Evolutionary conservation across 306 rosid genomes (phyloP), one percentile per base, ranked within the genome.

Genomic region (Gillenia trifoliata): DNA sequence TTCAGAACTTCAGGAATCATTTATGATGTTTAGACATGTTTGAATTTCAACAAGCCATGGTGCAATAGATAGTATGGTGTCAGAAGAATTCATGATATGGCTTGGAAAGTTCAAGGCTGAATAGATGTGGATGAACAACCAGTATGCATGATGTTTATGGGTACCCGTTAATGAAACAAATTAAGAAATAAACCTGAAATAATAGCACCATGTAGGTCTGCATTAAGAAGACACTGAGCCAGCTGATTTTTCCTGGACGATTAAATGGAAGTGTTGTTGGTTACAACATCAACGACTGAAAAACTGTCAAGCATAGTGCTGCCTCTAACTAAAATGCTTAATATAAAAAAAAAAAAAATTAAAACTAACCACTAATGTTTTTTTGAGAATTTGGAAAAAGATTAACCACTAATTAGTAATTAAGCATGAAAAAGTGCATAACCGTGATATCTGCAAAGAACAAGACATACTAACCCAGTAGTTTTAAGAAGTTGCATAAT

Each of bases 141-240:
- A 4, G 6, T 57, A 29, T 57, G 69, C 16, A 36, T 6, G 28
- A 20, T 25, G 38, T 68, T 29, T 52, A 38, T 29, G 12, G 16
- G 28, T 15, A 71, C 3, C 34, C 23, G 71, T 30, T 36, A 25
- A 17, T 38, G 59, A 71, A 71, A 82, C 54, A 63, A 67, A 57
- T 3, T 29, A 64, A 16, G 41, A 67, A 77, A 65, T 56, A 68
- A 20, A 93, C 97, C 97, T 86, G 83, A 71, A 79, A 94, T 86
- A 75, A 79, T 68, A 55, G 97, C 97, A 76, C 97, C 96, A 49
- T 94, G 96, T 68, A 92, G 90, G 85, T 94, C 96, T 61, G 95
- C 97, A 57, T 66, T 79, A 47, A 90, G 85, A 66, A 94, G 87
- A 86, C 82, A 79, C 23, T 86, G 99, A 82, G 96, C 90, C 82